Base-by-base conservation (phyloP, 495 filamentous ascomycete genomes). In the Aspergillus egyptiacus region DNA sequence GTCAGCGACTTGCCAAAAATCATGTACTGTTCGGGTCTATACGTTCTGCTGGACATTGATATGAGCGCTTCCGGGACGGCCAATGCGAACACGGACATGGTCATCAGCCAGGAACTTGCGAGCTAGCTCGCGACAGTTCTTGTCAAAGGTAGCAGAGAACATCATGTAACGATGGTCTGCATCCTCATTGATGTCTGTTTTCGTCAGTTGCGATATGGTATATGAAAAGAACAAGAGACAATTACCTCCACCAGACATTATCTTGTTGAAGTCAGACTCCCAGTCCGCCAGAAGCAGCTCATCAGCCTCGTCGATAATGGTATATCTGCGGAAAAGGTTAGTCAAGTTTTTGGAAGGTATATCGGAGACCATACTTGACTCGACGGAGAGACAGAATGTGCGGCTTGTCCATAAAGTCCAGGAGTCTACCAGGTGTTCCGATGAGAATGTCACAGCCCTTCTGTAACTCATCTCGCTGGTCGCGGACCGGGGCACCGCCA, bases 301-400 rank as follows among this genome's bases (percentile, higher is more conserved):
- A 62, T 98, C 93, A 1, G 93, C 93, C 63, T 98, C 93, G 44
- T 97, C 93, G 51, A 98, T 85, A 46, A 98, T 80, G 53, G 93
- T 84, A 66, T 79, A 87, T 55, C 82, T 87, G 33, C 22, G 15
- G 0, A 15, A 27, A 20, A 11, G 2, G 35, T 41, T 25, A 45
- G 41, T 22, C 19, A 57, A 11, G 11, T 15, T 39, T 33, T 50
- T 35, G 57, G 56, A 20, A 22, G n/a, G n/a, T 35, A 15, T 11
- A 31, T 5, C 13, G 11, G 28, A 58, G 6, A 24, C 24, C 70
- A 48, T 79, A 95, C 72, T 81, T 81, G 39, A 95, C 75, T 48
- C 91, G 89, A 31, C 74, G 75, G 20, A 96, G 71, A 3, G 84
- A 84, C 13, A 97, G 65, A 14, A 85, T 61, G 18, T 80, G 59